Evolutionary conservation across 2,329 filamentous ascomycete species (phyloP).

Genomic region (Biscogniauxia sp.): DNA sequence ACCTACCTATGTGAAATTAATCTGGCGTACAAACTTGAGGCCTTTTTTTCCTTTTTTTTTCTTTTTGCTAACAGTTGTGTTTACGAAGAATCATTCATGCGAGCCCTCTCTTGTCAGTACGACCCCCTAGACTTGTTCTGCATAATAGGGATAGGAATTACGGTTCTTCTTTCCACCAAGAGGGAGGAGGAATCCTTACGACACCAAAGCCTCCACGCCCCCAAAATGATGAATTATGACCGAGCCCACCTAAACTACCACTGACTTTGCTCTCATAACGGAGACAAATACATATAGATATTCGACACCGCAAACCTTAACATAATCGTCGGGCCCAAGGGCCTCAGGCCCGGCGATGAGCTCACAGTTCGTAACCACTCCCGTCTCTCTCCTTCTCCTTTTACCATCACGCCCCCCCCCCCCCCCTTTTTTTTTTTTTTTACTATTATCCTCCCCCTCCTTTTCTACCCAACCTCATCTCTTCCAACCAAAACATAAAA

Average conservation of each 20-base stretch:
- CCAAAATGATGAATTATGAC: background rate
- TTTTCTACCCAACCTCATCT: conserved; percentile 3
- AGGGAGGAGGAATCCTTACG: too few species aligned
- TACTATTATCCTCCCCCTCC: background rate
- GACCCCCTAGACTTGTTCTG: background rate
- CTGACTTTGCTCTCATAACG: background rate
- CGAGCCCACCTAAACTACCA: background rate
- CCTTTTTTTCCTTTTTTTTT: too few species aligned
- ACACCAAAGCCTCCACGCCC: background rate
- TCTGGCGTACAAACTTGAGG: background rate
- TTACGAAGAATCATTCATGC: conserved; percentile 58
- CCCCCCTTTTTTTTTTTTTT: background rate
- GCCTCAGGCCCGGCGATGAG: conserved; percentile 55
- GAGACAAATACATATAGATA: conserved; percentile 40
- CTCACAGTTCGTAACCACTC: conserved; percentile 45
- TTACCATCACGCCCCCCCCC: background rate
- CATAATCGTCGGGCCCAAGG: conserved; percentile 56
- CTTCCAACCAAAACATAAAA: conserved; percentile 6
- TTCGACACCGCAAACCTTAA: conserved; percentile 58
- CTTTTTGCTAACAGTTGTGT: background rate
- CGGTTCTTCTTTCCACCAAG: too few species aligned
- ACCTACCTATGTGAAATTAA: background rate
- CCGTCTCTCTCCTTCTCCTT: background rate
- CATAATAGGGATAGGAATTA: too few species aligned
- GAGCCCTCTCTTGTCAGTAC: conserved; percentile 60